A percentile compares a stretch with the other conserved stretches of the same genome.
Conservation (phyloP, 2,329 filamentous ascomycete species). For the Colletotrichum neosansevieriae region DNA sequence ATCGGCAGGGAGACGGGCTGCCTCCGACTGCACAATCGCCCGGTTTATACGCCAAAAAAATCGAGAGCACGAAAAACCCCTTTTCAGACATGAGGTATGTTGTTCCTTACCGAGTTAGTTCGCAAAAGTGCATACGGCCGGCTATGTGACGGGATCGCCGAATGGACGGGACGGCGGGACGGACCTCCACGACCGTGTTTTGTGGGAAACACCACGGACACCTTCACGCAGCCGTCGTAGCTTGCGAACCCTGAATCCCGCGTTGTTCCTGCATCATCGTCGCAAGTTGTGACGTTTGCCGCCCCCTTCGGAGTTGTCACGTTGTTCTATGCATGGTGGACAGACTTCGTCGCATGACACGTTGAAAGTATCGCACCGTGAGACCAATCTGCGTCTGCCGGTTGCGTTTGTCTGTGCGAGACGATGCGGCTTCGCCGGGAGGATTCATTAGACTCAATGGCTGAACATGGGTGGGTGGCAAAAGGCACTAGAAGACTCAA, state of each 20-base stretch:
- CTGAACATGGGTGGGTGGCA: no score
- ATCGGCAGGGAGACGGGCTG: conserved; percentile 1
- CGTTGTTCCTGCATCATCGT: conserved; percentile 8
- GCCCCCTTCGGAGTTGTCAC: not conserved
- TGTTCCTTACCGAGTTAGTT: not conserved
- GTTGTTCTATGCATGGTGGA: conserved; percentile 8
- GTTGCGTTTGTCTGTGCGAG: not conserved
- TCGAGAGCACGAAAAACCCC: no score
- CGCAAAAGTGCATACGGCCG: not conserved
- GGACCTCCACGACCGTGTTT: not conserved
- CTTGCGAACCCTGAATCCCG: conserved; percentile 4
- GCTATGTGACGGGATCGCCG: no score
- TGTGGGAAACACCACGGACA: not conserved
- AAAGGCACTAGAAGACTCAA: no score
- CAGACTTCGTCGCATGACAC: not conserved
- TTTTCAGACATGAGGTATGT: no score
- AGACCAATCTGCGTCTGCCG: not conserved
- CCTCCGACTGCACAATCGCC: not conserved
- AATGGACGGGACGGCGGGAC: not conserved
- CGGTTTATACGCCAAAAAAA: not conserved
- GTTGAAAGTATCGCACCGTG: not conserved
- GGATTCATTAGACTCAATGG: not conserved
- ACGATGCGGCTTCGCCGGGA: not conserved
- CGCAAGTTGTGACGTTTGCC: not conserved
- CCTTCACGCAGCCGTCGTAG: conserved; percentile 13